Conservation (phyloP, 1,284 basidiomycete species). For the Xerocomus amazonicus region DNA sequence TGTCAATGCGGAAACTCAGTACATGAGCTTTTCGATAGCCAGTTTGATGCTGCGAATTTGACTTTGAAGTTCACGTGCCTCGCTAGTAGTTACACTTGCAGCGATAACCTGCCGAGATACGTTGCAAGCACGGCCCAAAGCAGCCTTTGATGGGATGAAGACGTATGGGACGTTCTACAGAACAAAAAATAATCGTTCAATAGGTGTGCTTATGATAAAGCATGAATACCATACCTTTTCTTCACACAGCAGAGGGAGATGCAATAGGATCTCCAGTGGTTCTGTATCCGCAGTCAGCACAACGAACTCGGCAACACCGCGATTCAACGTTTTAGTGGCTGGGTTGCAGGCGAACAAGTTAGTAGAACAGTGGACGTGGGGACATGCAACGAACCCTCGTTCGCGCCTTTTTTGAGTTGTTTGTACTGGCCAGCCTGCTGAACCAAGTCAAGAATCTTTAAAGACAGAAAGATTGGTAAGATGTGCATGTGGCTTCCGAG, state of each 20-base stretch:
- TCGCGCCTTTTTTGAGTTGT: constrained; percentile 98
- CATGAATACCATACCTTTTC: constrained; percentile 71
- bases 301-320: constrained; percentile 98
- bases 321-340: constrained; percentile 97
- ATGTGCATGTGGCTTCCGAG: neutral
- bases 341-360: constrained; percentile 13
- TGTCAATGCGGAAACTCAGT: constrained; percentile 14
- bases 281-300: constrained; percentile 97
- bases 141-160: constrained; percentile 92
- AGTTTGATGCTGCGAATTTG: constrained; percentile 91
- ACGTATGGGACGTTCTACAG: constrained; percentile 91
- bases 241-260: constrained; percentile 96
- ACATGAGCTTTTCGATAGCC: constrained; percentile 73
- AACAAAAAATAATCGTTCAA: constrained; percentile 1
- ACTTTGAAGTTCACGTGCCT: constrained; percentile 87
- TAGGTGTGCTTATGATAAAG: neutral
- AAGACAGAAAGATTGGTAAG: constrained; percentile 2
- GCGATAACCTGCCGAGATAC: constrained; percentile 96
- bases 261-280: constrained; percentile 96
- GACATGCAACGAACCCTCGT: constrained; percentile 64
- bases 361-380: constrained; percentile 2
- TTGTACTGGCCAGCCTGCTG: constrained; percentile 92
- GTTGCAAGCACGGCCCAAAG: constrained; percentile 93
- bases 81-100: constrained; percentile 93
- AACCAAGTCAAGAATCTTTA: constrained; percentile 83